These are phyloP conservation scores for Bifiguratus adelaidae DNA, from an alignment of 192 early-diverging fungal genomes.

Conservation along the genomic window DNA sequence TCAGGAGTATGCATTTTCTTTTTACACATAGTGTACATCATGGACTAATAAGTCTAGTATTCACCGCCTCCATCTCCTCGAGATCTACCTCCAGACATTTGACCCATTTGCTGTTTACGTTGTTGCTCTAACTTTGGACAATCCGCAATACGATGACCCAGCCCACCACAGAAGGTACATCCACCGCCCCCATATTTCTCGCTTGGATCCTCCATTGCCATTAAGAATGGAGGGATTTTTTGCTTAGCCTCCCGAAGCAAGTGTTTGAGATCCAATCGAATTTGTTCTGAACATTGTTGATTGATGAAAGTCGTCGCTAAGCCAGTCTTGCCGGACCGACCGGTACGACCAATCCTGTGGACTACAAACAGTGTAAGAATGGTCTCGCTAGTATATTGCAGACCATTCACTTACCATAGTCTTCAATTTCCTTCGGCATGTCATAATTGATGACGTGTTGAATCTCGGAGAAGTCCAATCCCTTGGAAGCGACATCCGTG, in stretches of 20 bases:
- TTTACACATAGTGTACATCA: too few species aligned
- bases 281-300: constrained; percentile 82
- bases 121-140: constrained; percentile 78
- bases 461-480: constrained; percentile 91
- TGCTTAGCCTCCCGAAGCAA: constrained; percentile 88
- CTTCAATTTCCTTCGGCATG: constrained; percentile 99
- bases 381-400: neutral
- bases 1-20: too few species aligned
- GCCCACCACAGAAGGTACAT: constrained; percentile 90
- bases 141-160: constrained; percentile 84
- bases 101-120: constrained; percentile 33
- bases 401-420: constrained; percentile 59
- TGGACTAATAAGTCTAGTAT: too few species aligned
- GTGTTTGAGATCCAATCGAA: constrained; percentile 91
- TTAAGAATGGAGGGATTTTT: constrained; percentile 77
- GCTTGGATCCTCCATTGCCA: constrained; percentile 77
- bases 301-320: constrained; percentile 98
- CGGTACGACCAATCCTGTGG: constrained; percentile 95
- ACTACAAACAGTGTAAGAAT: constrained; percentile 32
- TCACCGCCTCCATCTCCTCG: constrained; percentile 15
- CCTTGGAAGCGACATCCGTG: constrained; percentile 94
- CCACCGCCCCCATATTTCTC: constrained; percentile 77
- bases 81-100: constrained; percentile 18
- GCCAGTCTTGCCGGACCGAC: constrained; percentile 92
- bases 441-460: constrained; percentile 99